Conservation (phyloP, 306 rosid genomes). For the Trichosanthes truncata region DNA sequence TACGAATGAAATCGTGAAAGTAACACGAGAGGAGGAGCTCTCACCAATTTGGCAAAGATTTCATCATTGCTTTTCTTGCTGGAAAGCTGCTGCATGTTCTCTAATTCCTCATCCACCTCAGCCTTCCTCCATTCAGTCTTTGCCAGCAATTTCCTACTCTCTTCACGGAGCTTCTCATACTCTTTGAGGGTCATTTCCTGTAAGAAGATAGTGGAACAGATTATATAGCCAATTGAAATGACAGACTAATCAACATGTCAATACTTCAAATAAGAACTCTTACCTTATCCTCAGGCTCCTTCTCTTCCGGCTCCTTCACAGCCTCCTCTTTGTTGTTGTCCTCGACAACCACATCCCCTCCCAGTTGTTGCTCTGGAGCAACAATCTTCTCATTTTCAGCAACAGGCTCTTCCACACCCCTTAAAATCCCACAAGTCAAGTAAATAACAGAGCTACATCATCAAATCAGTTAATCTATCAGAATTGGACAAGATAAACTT, state of each 20-base stretch:
- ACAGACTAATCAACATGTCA: neutral
- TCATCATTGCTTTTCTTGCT: conserved; percentile 66
- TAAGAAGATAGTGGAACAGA: neutral
- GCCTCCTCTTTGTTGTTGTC: conserved; percentile 68
- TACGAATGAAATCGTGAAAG: neutral
- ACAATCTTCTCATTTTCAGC: conserved; percentile 56
- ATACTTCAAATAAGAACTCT: neutral
- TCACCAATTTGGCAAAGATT: conserved; percentile 74
- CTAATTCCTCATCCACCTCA: conserved; percentile 52
- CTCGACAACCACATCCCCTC: conserved; percentile 32
- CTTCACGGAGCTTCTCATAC: conserved; percentile 79
- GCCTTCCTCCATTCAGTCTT: conserved; percentile 78
- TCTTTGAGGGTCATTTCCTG: conserved; percentile 97
- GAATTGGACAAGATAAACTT: conserved; percentile 10
- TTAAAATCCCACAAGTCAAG: neutral
- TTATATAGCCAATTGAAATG: neutral
- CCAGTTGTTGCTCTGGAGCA: conserved; percentile 51
- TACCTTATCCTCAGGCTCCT: conserved; percentile 90
- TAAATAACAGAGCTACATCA: neutral
- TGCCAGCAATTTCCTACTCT: conserved; percentile 66
- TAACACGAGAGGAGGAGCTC: neutral
- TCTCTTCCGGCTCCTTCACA: conserved; percentile 52
- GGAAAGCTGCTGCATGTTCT: conserved; percentile 74
- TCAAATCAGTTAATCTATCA: neutral
- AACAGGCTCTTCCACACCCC: conserved; percentile 52